Base-by-base conservation (phyloP, 495 filamentous ascomycete species). In the Penicillium longicatenatum region DNA sequence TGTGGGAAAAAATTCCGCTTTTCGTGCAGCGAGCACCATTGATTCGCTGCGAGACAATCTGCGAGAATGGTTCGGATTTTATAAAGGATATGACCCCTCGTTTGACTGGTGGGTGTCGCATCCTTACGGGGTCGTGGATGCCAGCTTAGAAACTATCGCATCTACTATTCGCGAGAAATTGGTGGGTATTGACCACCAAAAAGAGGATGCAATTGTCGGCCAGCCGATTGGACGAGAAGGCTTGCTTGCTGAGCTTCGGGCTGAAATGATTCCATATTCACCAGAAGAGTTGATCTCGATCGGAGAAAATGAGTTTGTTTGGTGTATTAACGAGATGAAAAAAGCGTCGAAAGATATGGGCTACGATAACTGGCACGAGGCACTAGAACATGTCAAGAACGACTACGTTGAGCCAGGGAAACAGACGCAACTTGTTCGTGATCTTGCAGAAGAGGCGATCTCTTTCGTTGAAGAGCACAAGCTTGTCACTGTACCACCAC, bases 311-410 rank as follows among this genome's bases (percentile, higher is more conserved):
- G 60, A 69, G 17, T 62, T 62, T 20, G 24, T 42, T 9, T 70
- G 67, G 62, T 70, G 67, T 44, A 39, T 63, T 6, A 19, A 11
- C 6, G 64, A 70, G 50, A 39, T 71, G 57, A 61, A 70, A 55
- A 68, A 63, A 41, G 61, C 64, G 10, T 63, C 68, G 2, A 53
- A 17, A 7, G 41, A 33, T 16, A 58, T 71, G 56, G 71, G 70
- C 21, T 47, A 56, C 17, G 59, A 61, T 22, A 52, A 75, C 33
- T 84, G 81, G 81, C 70, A 69, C 26, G 59, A 62, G 3, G 81
- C 79, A 3, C 73, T 83, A 8, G 79, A 83, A 63, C 57, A 77
- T 50, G 79, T 82, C 57, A 83, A 83, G 63, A 72, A 74, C 50
- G 66, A 76, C 4, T 79, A 77, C 55, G 79, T 82, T 21, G 68